A percentile compares a stretch with the other conserved stretches of the same genome.
Evolutionary conservation across 1,284 basidiomycete species (phyloP).

Genomic region (Singerocomus inundabilis): DNA sequence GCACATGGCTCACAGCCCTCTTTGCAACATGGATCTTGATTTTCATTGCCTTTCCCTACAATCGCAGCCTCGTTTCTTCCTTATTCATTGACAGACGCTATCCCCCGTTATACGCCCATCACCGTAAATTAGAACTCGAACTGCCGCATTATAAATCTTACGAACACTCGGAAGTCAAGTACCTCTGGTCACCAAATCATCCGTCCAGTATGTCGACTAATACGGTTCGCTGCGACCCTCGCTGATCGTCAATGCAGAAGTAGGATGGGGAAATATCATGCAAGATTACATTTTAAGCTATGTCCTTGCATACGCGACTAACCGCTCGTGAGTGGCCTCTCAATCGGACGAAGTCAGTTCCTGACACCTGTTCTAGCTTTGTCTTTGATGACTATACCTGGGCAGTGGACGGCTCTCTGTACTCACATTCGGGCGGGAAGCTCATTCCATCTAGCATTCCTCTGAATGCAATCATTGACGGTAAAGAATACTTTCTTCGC

Average conservation of each 20-base stretch:
- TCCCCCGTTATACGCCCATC: slow-evolving; percentile 22
- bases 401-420: slow-evolving; percentile 28
- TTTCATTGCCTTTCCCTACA: slow-evolving; percentile 27
- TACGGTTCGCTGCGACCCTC: neutral
- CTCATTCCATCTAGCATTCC: slow-evolving; percentile 39
- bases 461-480: slow-evolving; percentile 26
- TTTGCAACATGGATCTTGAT: slow-evolving; percentile 9
- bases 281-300: slow-evolving; percentile 39
- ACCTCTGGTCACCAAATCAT: slow-evolving; percentile 31
- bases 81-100: slow-evolving; percentile 21
- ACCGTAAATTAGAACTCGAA: slow-evolving; percentile 13
- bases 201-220: slow-evolving; percentile 15
- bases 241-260: slow-evolving; percentile 17
- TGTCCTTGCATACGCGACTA: slow-evolving; percentile 34
- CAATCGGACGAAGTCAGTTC: neutral
- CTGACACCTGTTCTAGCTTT: slow-evolving; percentile 27
- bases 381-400: slow-evolving; percentile 43
- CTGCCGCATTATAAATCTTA: slow-evolving; percentile 25
- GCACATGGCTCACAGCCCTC: slow-evolving; percentile 5
- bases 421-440: slow-evolving; percentile 31
- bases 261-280: slow-evolving; percentile 45
- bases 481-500: slow-evolving; percentile 5
- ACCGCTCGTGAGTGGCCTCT: slow-evolving; percentile 33
- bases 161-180: slow-evolving; percentile 25
- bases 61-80: slow-evolving; percentile 22